Base-by-base conservation (phyloP, 805 yeast species). In the Spencermartinsiella europaea region DNA sequence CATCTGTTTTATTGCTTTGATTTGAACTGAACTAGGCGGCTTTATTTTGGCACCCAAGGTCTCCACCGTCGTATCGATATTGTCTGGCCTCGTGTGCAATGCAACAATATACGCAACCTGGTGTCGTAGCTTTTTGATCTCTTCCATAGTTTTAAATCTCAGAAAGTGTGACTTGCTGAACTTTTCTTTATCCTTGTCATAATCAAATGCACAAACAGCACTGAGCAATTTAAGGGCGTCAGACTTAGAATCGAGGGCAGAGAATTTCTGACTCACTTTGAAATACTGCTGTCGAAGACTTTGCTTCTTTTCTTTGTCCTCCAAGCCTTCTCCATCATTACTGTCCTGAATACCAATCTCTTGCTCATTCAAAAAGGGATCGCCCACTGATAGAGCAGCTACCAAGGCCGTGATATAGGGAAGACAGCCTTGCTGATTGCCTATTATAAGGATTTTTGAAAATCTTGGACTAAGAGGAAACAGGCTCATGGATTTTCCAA, bases 381-480 rank as follows among this genome's bases (percentile, higher is more conserved):
- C 95, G 3, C 97, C 97, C 38, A 93, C 97, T 0, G 97, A 83
- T 27, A 93, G 68, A 0, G 89, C 95, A 27, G 97, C 84, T 1
- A 93, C 97, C 45, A 93, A 74, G 0, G 97, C 93, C 39, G 93
- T 79, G n/a, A 93, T 75, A 60, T 86, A 91, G 0, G 95, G 88
- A 47, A 93, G 68, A 64, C 97, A 90, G 4, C 77, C 83, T 38
- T 77, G 79, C 63, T 93, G 97, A 62, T 88, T 85, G 4, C 96
- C 95, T 34, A 91, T 77, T 22, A 90, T 74, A 47, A 93, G 71
- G 76, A 93, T 87, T 61, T 90, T 90, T 1, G 98, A 81, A 64
- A 85, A 95, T 41, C 99, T 73, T 2, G 99, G 99, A 59, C 93
- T 82, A 56, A 93, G 71, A 34, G 99, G 99, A 72, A 93, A 91